phyloP scores from a whole-genome alignment of 208 protist species.

The Leishmania major region DNA sequence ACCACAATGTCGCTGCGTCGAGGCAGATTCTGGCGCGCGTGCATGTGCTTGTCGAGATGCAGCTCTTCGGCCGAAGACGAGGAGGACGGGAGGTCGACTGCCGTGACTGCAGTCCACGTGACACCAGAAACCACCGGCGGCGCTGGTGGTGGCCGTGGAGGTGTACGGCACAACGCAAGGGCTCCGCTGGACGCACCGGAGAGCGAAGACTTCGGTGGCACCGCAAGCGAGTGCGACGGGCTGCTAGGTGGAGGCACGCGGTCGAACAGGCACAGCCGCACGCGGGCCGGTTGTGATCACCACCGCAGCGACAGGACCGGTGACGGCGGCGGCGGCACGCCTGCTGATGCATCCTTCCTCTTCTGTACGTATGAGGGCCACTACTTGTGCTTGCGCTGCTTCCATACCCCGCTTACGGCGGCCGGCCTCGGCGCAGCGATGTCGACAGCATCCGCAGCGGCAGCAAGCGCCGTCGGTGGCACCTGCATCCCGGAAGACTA shows the following conservation, averaged over 20 bases:
- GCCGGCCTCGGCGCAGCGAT: not conserved
- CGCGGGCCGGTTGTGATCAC: not conserved
- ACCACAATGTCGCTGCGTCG: not conserved
- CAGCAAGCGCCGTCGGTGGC: not conserved
- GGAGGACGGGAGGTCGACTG: not conserved
- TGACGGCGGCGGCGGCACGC: not conserved
- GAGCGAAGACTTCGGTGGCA: not conserved
- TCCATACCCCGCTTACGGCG: not conserved
- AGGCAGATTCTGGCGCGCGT: not conserved
- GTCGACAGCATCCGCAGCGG: not conserved
- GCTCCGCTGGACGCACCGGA: not conserved
- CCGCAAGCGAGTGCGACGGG: conserved; percentile 1
- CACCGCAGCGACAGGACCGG: not conserved
- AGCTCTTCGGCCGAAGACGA: not conserved
- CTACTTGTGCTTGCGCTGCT: conserved; percentile 27
- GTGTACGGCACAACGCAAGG: not conserved
- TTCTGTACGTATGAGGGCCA: conserved; percentile 27
- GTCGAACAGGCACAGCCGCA: not conserved
- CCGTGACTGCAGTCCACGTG: not conserved
- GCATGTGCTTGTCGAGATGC: not conserved
- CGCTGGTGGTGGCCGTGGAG: not conserved
- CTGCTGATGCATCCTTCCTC: not conserved
- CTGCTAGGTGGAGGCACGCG: not conserved
- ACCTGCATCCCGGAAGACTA: not conserved
- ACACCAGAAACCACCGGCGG: not conserved